Base-by-base conservation (phyloP, 352 stramenopile genomes). In the Globisporangium polare region DNA sequence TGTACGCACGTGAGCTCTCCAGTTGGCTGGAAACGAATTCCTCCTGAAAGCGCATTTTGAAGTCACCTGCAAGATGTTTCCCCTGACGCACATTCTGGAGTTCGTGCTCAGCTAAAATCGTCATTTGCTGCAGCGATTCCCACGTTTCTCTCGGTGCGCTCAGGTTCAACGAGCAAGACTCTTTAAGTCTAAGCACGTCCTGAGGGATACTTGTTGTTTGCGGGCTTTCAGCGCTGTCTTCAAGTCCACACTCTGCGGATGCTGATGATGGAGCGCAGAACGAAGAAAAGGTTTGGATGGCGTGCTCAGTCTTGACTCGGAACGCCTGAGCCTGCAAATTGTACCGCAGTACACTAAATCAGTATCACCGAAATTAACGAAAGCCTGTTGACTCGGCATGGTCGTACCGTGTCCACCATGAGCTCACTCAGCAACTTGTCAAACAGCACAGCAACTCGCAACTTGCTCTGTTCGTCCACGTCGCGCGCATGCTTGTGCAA, bases 1-100 rank as follows among this genome's bases (percentile, higher is more conserved):
- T 69, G 12, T 56, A 49, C 0, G 3, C 18, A 46, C 53, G 69
- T 26, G 62, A 69, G 0, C 53, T 50, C 0, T 53, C 43, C 8
- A 69, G 47, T 27, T 75, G 67, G 4, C 31, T 17, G 12, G 54
- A 37, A 1, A 70, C 18, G 1, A 77, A 62, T 17, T 41, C 29
- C 15, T 65, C 18, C 17, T 72, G 53, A 13, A 80, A 80, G n/a
- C 15, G 18, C 39, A 52, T 26, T 31, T 74, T 75, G 60, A 72
- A 73, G 17, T 66, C 52, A 9, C 31, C 45, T 2, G 53, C 50
- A 4, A 69, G 58, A 1, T 45, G 29, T 5, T 63, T 52, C 0
- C 58, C 20, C 17, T 63, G 53, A 0, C 68, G 55, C 7, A 52
- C 37, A 20, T 49, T 22, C 3, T 64, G 17, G 1, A 54, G n/a